phyloP scores from a whole-genome alignment of 164 flowering plant genomes.

The Liquidambar formosana region DNA sequence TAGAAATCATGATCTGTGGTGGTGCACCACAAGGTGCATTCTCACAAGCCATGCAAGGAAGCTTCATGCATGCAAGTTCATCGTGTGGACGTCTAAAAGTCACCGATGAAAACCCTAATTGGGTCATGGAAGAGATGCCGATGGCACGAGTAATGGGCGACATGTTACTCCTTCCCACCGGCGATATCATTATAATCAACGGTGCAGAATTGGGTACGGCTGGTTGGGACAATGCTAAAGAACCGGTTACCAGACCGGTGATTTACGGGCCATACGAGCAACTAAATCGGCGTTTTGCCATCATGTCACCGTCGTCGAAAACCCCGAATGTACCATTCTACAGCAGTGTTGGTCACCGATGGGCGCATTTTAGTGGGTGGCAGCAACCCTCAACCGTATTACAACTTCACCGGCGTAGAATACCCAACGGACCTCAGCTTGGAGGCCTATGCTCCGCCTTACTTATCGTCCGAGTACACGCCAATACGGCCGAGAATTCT shows the following conservation, averaged over 20 bases:
- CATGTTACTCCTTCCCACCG: constrained; percentile 64
- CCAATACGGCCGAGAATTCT: constrained; percentile 27
- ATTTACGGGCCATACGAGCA: constrained; percentile 33
- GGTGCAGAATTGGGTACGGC: constrained; percentile 55
- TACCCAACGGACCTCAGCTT: constrained; percentile 65
- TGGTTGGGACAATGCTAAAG: constrained; percentile 50
- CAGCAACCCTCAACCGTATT: constrained; percentile 52
- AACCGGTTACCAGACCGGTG: constrained; percentile 44
- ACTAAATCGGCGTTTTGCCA: constrained; percentile 24
- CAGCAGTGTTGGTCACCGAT: constrained; percentile 46
- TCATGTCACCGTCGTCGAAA: constrained; percentile 36
- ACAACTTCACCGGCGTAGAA: constrained; percentile 45
- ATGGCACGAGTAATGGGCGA: constrained; percentile 60
- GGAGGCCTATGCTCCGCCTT: constrained; percentile 63
- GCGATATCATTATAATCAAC: constrained; percentile 52
- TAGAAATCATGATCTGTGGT: constrained; percentile 58
- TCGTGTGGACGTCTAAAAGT: constrained; percentile 51
- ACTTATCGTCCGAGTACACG: constrained; percentile 24
- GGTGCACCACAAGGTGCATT: constrained; percentile 44
- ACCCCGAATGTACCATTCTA: constrained; percentile 64
- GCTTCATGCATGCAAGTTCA: constrained; percentile 28
- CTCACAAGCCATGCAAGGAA: constrained; percentile 11
- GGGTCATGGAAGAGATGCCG: constrained; percentile 68
- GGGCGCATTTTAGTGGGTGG: constrained; percentile 62
- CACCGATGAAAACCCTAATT: constrained; percentile 34